phyloP scores from a whole-genome alignment of 257 asterid genomes.

The Jacaranda mimosifolia region DNA sequence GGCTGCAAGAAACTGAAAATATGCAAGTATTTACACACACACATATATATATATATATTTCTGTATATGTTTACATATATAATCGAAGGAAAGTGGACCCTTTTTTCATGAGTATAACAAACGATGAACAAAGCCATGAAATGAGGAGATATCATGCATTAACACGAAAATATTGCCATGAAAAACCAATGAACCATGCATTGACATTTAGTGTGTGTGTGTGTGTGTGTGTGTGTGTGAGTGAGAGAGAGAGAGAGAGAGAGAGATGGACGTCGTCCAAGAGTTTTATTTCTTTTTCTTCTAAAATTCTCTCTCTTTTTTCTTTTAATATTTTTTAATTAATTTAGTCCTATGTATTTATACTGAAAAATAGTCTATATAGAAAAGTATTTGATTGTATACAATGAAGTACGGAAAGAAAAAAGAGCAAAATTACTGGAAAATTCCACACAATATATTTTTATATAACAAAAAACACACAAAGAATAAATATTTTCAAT shows the following conservation, averaged over 20 bases:
- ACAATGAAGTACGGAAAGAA: too few relatives aligned
- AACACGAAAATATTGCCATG: slow-evolving; percentile 31
- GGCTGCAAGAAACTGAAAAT: slow-evolving; percentile 28
- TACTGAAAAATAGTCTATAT: too few relatives aligned
- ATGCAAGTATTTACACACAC: neutral
- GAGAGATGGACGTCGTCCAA: neutral
- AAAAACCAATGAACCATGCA: slow-evolving; percentile 39
- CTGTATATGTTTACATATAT: neutral
- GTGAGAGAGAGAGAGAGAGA: slow-evolving; percentile 19
- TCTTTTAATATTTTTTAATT: too few relatives aligned
- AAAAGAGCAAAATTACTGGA: too few relatives aligned
- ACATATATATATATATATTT: neutral
- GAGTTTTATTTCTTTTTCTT: too few relatives aligned
- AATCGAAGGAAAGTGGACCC: slow-evolving; percentile 55
- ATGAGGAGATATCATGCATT: slow-evolving; percentile 36
- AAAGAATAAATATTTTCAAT: too few relatives aligned
- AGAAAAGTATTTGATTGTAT: too few relatives aligned
- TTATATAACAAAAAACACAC: too few relatives aligned
- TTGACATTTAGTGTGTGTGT: slow-evolving; percentile 27
- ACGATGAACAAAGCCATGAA: slow-evolving; percentile 39
- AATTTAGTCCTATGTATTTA: too few relatives aligned
- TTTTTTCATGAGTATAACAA: slow-evolving; percentile 31
- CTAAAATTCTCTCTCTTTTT: too few relatives aligned
- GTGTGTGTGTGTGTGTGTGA: slow-evolving; percentile 13
- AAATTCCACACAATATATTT: too few relatives aligned